Evolutionary conservation across 148 eudicot genomes (phyloP), one percentile per base, ranked within the genome.

Genomic region (Amaranthus hypochondriacus): DNA sequence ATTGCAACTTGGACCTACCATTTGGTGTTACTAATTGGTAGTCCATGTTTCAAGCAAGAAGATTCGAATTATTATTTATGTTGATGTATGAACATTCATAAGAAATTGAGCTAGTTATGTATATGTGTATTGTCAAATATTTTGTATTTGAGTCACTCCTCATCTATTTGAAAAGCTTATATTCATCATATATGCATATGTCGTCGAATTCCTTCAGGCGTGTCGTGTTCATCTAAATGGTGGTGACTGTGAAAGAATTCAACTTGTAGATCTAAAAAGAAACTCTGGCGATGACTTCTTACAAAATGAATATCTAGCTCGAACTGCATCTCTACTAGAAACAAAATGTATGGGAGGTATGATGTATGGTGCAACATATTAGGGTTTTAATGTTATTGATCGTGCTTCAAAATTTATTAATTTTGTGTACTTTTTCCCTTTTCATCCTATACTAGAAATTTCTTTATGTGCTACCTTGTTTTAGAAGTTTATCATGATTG

Each of bases 151-250:
- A 44, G 48, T 5, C 9, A 47, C 42, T n/a, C 10, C 49, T 48
- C n/a, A 9, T 62, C 44, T 58, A 39, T 48, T 69, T 69, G n/a
- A 69, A 48, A 70, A 56, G 66, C 39, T 73, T 53, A 15, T 63
- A 62, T 79, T 7, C 67, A 56, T 68, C 63, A 69, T 75, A 14
- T 55, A 42, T 77, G 58, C 54, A 70, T 70, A 8, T 48, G 6
- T 76, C 43, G 15, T 56, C 52, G 58, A 72, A 52, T 55, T 76
- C 53, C 66, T 77, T 52, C 82, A 95, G 99, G 97, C 96, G 75
- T 84, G 97, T 79, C 80, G 73, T 68, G 84, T 90, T 70, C 93
- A 84, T 65, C 73, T 83, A 71, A 88, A 78, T 76, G 96, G 90
- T 74, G 96, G 85, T 70, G 86, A 65, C 43, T 78, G 56, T 75